phyloP scores from a whole-genome alignment of 208 protist species.

The Histomonas meleagridis region DNA sequence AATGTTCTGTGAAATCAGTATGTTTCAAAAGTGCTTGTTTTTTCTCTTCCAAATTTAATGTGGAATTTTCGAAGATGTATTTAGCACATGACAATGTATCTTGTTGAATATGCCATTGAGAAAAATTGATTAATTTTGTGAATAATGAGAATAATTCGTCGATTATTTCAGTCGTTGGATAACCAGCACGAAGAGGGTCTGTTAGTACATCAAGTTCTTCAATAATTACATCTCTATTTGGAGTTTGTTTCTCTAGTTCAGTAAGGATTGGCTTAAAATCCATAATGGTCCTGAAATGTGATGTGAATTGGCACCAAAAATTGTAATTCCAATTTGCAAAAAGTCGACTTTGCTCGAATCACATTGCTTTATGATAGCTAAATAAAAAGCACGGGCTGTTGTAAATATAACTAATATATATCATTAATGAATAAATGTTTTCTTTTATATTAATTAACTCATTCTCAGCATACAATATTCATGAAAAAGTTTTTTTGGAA shows the following conservation, averaged over 20 bases:
- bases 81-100: slow-evolving; percentile 4
- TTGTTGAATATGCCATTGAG: slow-evolving; percentile 32
- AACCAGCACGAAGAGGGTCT: not conserved
- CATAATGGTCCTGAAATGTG: too few relatives aligned
- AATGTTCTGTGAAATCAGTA: not conserved
- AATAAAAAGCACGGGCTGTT: too few relatives aligned
- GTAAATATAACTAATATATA: too few relatives aligned
- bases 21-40: not conserved
- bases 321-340: too few relatives aligned
- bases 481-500: too few relatives aligned
- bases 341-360: too few relatives aligned
- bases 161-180: not conserved
- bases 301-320: too few relatives aligned
- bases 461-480: too few relatives aligned
- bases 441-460: too few relatives aligned
- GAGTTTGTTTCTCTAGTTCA: not conserved
- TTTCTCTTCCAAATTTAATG: not conserved
- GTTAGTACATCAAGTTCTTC: slow-evolving; percentile 1
- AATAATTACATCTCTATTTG: not conserved
- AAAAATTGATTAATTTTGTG: not conserved
- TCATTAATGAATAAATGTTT: too few relatives aligned
- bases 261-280: not conserved
- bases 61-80: slow-evolving; percentile 13
- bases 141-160: not conserved
- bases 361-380: too few relatives aligned